These are phyloP conservation scores for Stephanodiscus triporus DNA, from an alignment of 108 stramenopile genomes.

Conservation along the genomic window DNA sequence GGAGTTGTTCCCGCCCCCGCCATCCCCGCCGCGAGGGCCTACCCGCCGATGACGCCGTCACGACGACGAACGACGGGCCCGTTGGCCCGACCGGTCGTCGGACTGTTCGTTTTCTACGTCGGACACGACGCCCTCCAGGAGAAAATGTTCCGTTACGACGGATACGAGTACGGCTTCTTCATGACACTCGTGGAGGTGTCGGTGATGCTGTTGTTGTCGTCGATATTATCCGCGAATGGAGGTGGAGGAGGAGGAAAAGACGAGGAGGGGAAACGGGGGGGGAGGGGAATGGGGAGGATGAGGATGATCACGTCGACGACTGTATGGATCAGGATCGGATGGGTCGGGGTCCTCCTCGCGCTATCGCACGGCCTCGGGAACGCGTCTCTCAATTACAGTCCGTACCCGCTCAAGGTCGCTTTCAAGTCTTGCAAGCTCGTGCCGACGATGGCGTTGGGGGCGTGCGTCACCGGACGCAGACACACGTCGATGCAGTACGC, in stretches of 20 bases:
- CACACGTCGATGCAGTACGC: constrained; percentile 47
- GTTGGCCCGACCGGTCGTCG: constrained; percentile 17
- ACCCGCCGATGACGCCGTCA: background rate
- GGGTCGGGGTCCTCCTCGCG: constrained; percentile 28
- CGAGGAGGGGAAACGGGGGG: background rate
- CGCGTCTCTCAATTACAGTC: constrained; percentile 33
- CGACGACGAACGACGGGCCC: background rate
- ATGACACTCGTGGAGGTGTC: constrained; percentile 46
- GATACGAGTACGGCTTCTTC: constrained; percentile 46
- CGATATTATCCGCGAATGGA: background rate
- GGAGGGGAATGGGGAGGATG: background rate
- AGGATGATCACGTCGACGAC: background rate
- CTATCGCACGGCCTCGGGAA: constrained; percentile 41
- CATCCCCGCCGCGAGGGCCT: background rate
- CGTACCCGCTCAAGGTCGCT: constrained; percentile 51
- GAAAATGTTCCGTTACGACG: constrained; percentile 44
- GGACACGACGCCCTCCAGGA: constrained; percentile 51
- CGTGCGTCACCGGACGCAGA: constrained; percentile 31
- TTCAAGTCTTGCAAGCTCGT: constrained; percentile 55
- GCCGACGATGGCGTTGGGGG: constrained; percentile 48
- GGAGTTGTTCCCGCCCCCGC: background rate
- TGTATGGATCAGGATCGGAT: constrained; percentile 14
- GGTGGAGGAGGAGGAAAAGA: background rate
- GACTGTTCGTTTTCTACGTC: constrained; percentile 52
- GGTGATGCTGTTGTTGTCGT: too few species aligned